Evolutionary conservation across 139 green algal genomes (phyloP), one percentile per base, ranked within the genome.

Genomic region (Picochlorum sp.): DNA sequence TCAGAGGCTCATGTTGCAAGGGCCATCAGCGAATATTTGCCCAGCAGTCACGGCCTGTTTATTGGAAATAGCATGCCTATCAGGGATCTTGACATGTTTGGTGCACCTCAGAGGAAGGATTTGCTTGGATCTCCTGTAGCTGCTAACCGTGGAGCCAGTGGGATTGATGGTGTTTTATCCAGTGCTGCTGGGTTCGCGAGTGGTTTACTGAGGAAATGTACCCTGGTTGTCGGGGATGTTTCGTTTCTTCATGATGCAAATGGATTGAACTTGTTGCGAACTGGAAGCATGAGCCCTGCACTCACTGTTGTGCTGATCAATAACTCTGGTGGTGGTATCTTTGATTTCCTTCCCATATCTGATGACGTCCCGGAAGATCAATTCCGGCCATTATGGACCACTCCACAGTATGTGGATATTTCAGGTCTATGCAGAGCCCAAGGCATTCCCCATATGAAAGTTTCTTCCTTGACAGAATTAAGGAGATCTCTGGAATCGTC

Each of bases 191-290:
- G 94, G 3, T 98, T 91, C 83, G 94, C 94, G 18, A 78, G 84
- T 28, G 92, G 91, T 3, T 75, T 95, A 20, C 61, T 68, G 16
- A 74, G 83, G 0, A 79, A 82, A 20, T 68, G 83, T 41, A 98
- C 91, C 3, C 81, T 99, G 54, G 55, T 98, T 18, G 63, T 99
- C 0, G 94, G 94, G 7, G 94, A 99, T 72, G 69, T 98, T 24
- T 97, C 90, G n/a, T 98, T 98, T 74, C 69, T 97, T 59, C 93
- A 99, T 63, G 94, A 98, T 77, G 84, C 82, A 63, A 98, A 98
- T 73, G 94, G 91, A 1, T 78, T 98, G 7, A 83, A 81, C 49
- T 77, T 98, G 64, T 80, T 98, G 55, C 80, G 85, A 30, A 77
- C 70, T 83, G 81, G 58, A 50, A 70, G 74, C 63, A 65, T 62